phyloP scores from a whole-genome alignment of 352 stramenopile species.

The Phytopythium kandeliae region DNA sequence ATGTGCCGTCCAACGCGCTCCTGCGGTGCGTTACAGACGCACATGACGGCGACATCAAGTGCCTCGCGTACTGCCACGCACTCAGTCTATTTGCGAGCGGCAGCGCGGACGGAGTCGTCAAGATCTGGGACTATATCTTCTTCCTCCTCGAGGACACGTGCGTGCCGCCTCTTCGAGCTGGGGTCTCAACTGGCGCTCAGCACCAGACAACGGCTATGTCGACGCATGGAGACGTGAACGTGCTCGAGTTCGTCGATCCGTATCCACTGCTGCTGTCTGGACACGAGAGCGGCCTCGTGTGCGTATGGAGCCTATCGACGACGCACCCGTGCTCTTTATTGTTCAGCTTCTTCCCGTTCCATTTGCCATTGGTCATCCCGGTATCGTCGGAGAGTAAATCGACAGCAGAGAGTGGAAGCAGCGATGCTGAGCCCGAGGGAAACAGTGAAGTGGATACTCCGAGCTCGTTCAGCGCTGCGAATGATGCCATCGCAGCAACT shows the following conservation, averaged over 20 bases:
- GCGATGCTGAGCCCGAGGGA: background rate
- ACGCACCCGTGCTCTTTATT: constrained; percentile 35
- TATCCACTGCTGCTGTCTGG: constrained; percentile 64
- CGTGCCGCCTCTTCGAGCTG: constrained; percentile 6
- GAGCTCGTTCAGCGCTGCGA: too few relatives aligned
- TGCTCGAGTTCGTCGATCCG: constrained; percentile 66
- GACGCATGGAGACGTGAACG: constrained; percentile 41
- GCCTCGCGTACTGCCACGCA: constrained; percentile 66
- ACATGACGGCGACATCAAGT: constrained; percentile 75
- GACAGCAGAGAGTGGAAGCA: too few relatives aligned
- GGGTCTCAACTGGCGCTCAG: constrained; percentile 3
- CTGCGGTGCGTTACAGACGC: constrained; percentile 63
- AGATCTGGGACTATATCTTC: constrained; percentile 86
- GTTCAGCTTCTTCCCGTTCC: constrained; percentile 33
- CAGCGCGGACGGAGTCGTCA: constrained; percentile 52
- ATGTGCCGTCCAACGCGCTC: constrained; percentile 42
- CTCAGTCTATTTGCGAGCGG: constrained; percentile 61
- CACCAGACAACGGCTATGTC: constrained; percentile 2
- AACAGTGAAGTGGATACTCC: too few relatives aligned
- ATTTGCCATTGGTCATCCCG: constrained; percentile 8
- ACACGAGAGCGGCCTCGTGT: constrained; percentile 66
- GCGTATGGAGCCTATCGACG: constrained; percentile 49
- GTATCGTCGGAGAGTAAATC: background rate
- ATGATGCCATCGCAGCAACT: too few relatives aligned
- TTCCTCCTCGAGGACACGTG: constrained; percentile 72